Base-by-base conservation (phyloP, 2,329 filamentous ascomycete species). In the Sarocladiaceae sp. region DNA sequence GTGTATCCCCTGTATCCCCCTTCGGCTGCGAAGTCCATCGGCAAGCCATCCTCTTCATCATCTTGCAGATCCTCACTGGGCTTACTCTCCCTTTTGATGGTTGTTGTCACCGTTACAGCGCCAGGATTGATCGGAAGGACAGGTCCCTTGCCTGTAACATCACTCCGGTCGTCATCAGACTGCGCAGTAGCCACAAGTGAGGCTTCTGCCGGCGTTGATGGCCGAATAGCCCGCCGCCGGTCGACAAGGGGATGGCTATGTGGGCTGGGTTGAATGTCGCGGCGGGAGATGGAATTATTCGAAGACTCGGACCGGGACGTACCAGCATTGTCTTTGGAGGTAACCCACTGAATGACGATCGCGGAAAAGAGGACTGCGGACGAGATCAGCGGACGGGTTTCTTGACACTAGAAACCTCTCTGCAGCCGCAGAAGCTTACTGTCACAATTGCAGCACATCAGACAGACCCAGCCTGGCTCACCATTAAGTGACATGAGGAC, bases 401-500 rank as follows among this genome's bases (percentile, higher is more conserved):
- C n/a, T n/a, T n/a, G n/a, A n/a, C n/a, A n/a, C n/a, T n/a, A n/a
- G n/a, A n/a, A n/a, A n/a, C n/a, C n/a, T n/a, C n/a, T n/a, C n/a
- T n/a, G n/a, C n/a, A n/a, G 6, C 37, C 33, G 12, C 21, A 15
- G 47, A 23, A 20, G 61, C 69, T 54, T 58, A 79, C 78, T 73
- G 55, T 83, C 80, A 49, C 70, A 68, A 53, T 82, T 83, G 55
- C 80, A 84, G 53, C 76, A 78, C 64, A 81, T 78, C 3, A 83
- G 67, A 51, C 78, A 83, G 3, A 83, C 69, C 78, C 79, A 83
- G 3, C 74, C 79, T 2, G 74, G 78, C 54, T 83, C 79, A 11
- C 79, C 79, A 19, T 76, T 60, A 2, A 83, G 67, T 1, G 67
- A 68, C 66, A 80, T 73, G 1, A 83, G 60, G 0, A 82, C 68